Base-by-base conservation (phyloP, 2,329 filamentous ascomycete genomes). In the Ceratocystis cacaofunesta region DNA sequence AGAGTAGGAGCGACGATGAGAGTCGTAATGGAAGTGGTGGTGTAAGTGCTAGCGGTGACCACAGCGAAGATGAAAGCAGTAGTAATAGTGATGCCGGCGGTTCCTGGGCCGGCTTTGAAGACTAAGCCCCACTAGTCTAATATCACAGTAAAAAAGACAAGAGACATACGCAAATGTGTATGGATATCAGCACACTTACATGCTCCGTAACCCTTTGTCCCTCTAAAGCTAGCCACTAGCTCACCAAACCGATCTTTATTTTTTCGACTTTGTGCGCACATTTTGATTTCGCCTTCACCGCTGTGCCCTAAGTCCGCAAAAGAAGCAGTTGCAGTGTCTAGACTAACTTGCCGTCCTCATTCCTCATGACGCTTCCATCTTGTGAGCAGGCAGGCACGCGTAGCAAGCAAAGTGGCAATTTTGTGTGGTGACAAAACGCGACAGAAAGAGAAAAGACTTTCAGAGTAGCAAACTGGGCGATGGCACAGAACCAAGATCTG, bases 1-100 rank as follows among this genome's bases (percentile, higher is more conserved):
- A 68, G 71, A 0, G 22, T 25, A 5, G 28, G 19, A 50, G 60
- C 10, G 32, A 60, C 25, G 62, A 63, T n/a, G 67, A 69, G 71
- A 0, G 69, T 70, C 3, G 71, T 70, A 0, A 69, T 70, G 0
- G 72, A 72, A 2, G 74, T 75, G 28, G 28, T 30, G 3, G 76
- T 78, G 25, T 76, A 77, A 3, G 70, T 69, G 5, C 64, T 17
- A 65, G 62, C 6, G 66, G 61, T 12, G 61, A 64, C 1, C 69
- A 65, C 2, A 65, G 63, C 12, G 61, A 41, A 7, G 62, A 46
- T 12, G 63, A 66, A 5, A 30, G 22, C 25, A 5, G 25, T 8
- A 32, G 60, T 7, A 58, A 30, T 48, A 61, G 57, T 48, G 63
- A 68, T 70, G 41, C 50, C 10, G 32, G 58, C 3, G 69, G 70